Evolutionary conservation across 83 land plant genomes (phyloP).

Genomic region (Picea abies): DNA sequence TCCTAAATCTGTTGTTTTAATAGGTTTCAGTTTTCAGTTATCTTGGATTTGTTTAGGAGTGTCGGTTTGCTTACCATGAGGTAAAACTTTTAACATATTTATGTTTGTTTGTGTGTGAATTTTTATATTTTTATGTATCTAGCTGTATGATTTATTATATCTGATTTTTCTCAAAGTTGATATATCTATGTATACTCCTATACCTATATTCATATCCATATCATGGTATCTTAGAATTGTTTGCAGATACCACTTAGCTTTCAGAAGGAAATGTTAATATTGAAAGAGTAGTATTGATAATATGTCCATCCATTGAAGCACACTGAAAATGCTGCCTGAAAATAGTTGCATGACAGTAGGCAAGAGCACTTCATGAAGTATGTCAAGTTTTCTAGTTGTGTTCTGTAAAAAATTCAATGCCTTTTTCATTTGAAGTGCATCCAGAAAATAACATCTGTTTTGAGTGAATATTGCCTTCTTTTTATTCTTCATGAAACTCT

Average conservation of each 20-base stretch:
- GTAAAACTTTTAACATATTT: too few species aligned
- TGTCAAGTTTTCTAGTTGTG: too few species aligned
- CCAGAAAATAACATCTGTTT: background rate
- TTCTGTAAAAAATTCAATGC: background rate
- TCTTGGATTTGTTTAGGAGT: too few species aligned
- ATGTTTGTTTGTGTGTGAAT: too few species aligned
- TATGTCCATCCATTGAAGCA: background rate
- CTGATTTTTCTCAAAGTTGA: too few species aligned
- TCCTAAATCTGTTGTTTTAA: too few species aligned
- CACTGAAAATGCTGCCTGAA: background rate
- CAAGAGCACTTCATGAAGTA: background rate
- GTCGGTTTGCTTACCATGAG: too few species aligned
- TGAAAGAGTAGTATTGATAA: background rate
- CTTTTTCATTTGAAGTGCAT: background rate
- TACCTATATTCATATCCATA: too few species aligned
- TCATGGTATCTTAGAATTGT: background rate
- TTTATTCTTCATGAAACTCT: background rate
- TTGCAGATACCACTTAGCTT: background rate
- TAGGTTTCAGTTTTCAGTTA: too few species aligned
- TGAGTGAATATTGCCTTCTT: background rate
- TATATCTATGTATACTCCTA: too few species aligned
- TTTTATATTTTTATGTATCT: too few species aligned
- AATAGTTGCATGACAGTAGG: background rate
- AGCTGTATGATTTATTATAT: too few species aligned
- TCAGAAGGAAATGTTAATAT: background rate